A percentile compares a stretch with the other conserved stretches of the same genome.
phyloP scores from a whole-genome alignment of 2,329 filamentous ascomycete genomes.

The Neoscytalidium dimidiatum region DNA sequence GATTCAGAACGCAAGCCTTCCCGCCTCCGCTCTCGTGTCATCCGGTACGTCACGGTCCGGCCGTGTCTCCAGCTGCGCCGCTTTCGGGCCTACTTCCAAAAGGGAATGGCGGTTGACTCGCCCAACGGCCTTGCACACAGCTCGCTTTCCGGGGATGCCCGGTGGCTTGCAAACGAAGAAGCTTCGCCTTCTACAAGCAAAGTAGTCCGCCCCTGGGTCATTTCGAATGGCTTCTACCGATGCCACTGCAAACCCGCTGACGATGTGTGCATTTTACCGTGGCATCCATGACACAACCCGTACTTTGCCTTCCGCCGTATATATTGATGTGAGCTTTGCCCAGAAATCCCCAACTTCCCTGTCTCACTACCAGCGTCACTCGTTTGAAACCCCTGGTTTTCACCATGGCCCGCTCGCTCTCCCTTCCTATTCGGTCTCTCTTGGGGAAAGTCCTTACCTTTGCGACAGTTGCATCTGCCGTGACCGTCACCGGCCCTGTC shows the following conservation, averaged over 20 bases:
- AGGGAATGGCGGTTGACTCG: background rate
- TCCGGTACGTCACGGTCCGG: background rate
- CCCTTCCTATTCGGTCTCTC: background rate
- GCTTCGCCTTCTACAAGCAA: background rate
- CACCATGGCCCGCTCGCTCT: conserved; percentile 5
- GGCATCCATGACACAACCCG: background rate
- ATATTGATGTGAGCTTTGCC: background rate
- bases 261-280: background rate
- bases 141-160: background rate
- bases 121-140: background rate
- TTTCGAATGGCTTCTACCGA: background rate
- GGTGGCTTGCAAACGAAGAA: background rate
- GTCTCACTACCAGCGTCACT: background rate
- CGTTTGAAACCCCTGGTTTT: conserved; percentile 1
- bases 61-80: background rate
- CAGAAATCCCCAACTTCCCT: background rate
- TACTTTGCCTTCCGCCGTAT: background rate
- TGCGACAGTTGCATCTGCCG: background rate
- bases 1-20: background rate
- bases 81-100: conserved; percentile 5
- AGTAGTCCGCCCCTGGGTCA: conserved; percentile 1
- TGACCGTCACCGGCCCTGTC: background rate
- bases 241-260: background rate
- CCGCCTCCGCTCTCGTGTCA: background rate
- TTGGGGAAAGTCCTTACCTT: background rate